Conservation (phyloP, 2,329 filamentous ascomycete species). For the Coniochaeta hoffmannii region DNA sequence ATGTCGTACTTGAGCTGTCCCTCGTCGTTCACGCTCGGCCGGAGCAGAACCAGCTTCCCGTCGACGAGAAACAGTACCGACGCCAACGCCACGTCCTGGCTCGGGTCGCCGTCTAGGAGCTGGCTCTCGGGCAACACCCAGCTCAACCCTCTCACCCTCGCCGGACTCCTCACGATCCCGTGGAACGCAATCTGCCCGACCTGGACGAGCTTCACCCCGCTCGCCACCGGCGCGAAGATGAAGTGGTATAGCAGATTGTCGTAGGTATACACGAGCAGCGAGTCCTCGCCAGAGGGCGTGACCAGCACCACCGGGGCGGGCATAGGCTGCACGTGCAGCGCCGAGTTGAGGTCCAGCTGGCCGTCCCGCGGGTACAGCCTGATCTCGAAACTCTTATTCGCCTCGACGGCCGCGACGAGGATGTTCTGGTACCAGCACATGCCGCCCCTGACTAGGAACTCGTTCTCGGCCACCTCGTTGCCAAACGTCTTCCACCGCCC, state of each 20-base stretch:
- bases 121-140: slow-evolving; percentile 94
- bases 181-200: slow-evolving; percentile 98
- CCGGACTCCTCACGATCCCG: slow-evolving; percentile 89
- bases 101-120: slow-evolving; percentile 82
- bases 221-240: slow-evolving; percentile 69
- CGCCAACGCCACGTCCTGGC: slow-evolving; percentile 87
- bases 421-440: slow-evolving; percentile 99
- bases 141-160: slow-evolving; percentile 84
- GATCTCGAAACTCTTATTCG: slow-evolving; percentile 71
- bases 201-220: slow-evolving; percentile 69
- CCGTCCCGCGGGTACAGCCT: slow-evolving; percentile 90
- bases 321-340: slow-evolving; percentile 70
- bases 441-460: slow-evolving; percentile 85
- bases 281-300: slow-evolving; percentile 85
- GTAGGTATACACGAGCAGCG: slow-evolving; percentile 91
- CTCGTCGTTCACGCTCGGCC: slow-evolving; percentile 74
- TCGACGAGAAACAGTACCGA: slow-evolving; percentile 96
- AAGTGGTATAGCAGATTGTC: slow-evolving; percentile 96
- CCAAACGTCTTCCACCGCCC: slow-evolving; percentile 94
- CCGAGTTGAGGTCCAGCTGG: slow-evolving; percentile 62
- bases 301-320: slow-evolving; percentile 84
- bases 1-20: slow-evolving; percentile 95
- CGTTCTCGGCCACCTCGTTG: slow-evolving; percentile 72
- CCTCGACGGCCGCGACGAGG: slow-evolving; percentile 87
- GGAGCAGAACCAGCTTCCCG: slow-evolving; percentile 86